A percentile compares a stretch with the other conserved stretches of the same genome.
Evolutionary conservation across 108 stramenopile species (phyloP).

Genomic region (Conticribra weissflogii): DNA sequence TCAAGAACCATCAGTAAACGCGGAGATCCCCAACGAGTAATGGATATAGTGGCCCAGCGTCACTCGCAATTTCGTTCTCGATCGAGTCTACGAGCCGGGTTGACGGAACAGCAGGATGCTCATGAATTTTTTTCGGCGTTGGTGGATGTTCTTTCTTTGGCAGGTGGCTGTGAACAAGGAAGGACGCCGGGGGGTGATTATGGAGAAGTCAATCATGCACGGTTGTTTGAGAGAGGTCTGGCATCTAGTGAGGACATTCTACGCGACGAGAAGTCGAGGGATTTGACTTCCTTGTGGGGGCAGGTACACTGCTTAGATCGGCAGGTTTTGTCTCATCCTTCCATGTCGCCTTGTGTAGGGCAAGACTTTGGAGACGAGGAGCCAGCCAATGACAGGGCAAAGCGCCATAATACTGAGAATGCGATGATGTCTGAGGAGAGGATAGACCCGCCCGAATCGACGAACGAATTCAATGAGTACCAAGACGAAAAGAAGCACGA

Average conservation of each 20-base stretch:
- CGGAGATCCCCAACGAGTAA: slow-evolving; percentile 22
- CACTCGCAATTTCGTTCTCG: slow-evolving; percentile 60
- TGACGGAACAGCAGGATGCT: slow-evolving; percentile 80
- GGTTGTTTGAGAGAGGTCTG: too few species aligned
- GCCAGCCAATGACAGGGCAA: too few species aligned
- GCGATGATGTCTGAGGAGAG: too few species aligned
- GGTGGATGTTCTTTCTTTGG: slow-evolving; percentile 59
- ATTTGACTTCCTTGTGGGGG: too few species aligned
- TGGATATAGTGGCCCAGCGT: slow-evolving; percentile 48
- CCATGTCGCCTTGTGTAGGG: too few species aligned
- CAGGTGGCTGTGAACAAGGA: slow-evolving; percentile 1
- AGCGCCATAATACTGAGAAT: too few species aligned
- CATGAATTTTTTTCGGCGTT: slow-evolving; percentile 80
- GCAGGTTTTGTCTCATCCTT: not conserved
- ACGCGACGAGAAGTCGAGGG: too few species aligned
- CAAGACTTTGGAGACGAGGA: too few species aligned
- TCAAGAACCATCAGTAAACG: slow-evolving; percentile 1
- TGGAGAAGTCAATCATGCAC: too few species aligned
- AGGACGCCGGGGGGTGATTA: not conserved
- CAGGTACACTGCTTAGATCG: too few species aligned
- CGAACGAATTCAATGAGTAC: not conserved
- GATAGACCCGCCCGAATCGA: too few species aligned
- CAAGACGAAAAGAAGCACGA: slow-evolving; percentile 65
- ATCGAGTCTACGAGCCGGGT: slow-evolving; percentile 11
- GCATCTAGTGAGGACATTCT: not conserved